Evolutionary conservation across 768 basidiomycete genomes (phyloP).

Genomic region (Amanita polypyramis): DNA sequence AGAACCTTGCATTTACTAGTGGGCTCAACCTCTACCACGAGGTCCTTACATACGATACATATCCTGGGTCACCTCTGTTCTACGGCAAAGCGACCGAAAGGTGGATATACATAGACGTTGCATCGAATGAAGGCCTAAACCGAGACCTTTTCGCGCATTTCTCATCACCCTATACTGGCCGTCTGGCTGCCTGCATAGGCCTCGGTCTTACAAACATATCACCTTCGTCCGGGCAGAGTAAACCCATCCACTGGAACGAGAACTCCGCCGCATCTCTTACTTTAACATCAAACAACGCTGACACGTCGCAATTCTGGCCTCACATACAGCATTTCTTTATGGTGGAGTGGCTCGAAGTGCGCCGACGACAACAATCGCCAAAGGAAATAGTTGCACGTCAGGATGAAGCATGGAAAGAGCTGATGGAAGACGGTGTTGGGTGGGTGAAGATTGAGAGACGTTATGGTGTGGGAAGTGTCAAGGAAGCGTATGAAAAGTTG

Average conservation of each 20-base stretch:
- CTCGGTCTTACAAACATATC: slow-evolving; percentile 50
- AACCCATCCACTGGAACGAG: slow-evolving; percentile 26
- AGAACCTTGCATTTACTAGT: slow-evolving; percentile 45
- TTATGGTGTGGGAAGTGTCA: slow-evolving; percentile 36
- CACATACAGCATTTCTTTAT: slow-evolving; percentile 51
- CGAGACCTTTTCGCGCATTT: slow-evolving; percentile 31
- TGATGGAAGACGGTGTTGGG: slow-evolving; percentile 42
- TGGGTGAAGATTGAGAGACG: slow-evolving; percentile 48
- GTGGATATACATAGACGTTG: slow-evolving; percentile 57
- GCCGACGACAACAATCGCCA: slow-evolving; percentile 35
- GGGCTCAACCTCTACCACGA: slow-evolving; percentile 45
- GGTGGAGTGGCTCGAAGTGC: slow-evolving; percentile 55
- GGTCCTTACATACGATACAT: slow-evolving; percentile 42
- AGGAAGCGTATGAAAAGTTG: slow-evolving; percentile 36
- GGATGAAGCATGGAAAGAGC: slow-evolving; percentile 42
- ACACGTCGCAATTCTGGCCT: slow-evolving; percentile 20
- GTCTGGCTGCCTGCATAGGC: slow-evolving; percentile 30
- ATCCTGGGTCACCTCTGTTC: slow-evolving; percentile 22
- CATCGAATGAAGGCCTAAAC: slow-evolving; percentile 47
- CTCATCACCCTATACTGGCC: slow-evolving; percentile 22
- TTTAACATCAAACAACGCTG: slow-evolving; percentile 8
- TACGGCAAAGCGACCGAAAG: slow-evolving; percentile 18
- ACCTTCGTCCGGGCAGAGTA: slow-evolving; percentile 27
- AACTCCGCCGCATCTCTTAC: slow-evolving; percentile 16
- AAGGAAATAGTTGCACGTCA: slow-evolving; percentile 40